These are phyloP conservation scores for Fraxinus sp. DNA, from an alignment of 305 asterid species.

Conservation along the genomic window DNA sequence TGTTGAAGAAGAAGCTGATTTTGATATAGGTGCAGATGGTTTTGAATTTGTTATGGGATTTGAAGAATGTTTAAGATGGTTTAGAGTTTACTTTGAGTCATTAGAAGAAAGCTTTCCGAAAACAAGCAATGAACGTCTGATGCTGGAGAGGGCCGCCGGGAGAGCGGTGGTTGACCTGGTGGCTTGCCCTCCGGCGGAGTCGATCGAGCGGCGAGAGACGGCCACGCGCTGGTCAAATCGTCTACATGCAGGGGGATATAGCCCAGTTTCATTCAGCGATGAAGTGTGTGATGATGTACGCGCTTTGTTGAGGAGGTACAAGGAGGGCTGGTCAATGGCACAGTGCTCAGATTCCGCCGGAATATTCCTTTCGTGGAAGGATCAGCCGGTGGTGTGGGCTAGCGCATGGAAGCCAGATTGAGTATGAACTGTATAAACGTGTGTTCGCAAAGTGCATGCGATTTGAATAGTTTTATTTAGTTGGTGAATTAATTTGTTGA, in stretches of 20 bases:
- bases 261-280: constrained; percentile 50
- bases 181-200: constrained; percentile 61
- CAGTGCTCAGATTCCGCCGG: constrained; percentile 72
- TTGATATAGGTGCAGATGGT: constrained; percentile 63
- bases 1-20: constrained; percentile 94
- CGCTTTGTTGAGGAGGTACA: constrained; percentile 83
- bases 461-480: constrained; percentile 20
- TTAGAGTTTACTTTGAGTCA: constrained; percentile 91
- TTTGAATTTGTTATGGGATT: constrained; percentile 64
- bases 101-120: constrained; percentile 68
- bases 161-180: constrained; percentile 82
- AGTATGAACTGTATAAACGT: constrained; percentile 33
- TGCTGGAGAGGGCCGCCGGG: constrained; percentile 90
- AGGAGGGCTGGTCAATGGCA: constrained; percentile 92
- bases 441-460: constrained; percentile 38
- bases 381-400: constrained; percentile 98
- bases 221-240: constrained; percentile 79
- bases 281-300: constrained; percentile 96
- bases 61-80: constrained; percentile 81
- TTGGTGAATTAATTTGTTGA: constrained; percentile 25
- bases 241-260: constrained; percentile 62
- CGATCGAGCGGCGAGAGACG: constrained; percentile 84
- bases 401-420: constrained; percentile 90
- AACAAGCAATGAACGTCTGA: constrained; percentile 82
- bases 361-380: constrained; percentile 94